phyloP scores from a whole-genome alignment of 164 flowering plant genomes.

The Tetracentron sinense region DNA sequence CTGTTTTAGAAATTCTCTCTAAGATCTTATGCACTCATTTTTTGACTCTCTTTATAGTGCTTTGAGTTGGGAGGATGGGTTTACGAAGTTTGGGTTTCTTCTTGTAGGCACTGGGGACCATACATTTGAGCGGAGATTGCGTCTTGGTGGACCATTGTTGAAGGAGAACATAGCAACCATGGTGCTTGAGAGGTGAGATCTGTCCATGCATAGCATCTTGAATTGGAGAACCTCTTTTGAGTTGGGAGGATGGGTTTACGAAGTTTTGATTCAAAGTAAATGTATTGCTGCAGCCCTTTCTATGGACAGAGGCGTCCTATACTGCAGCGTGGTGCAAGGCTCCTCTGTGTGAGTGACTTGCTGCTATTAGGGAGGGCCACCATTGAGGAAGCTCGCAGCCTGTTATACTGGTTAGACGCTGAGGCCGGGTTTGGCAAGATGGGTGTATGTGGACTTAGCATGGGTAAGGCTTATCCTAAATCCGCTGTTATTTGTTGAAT shows the following conservation, averaged over 20 bases:
- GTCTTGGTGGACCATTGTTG: conserved; percentile 90
- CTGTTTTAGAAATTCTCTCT: too few relatives aligned
- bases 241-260: neutral
- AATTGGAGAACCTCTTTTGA: neutral
- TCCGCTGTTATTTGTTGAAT: neutral
- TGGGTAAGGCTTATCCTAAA: conserved; percentile 55
- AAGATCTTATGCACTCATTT: too few relatives aligned
- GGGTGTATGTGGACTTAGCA: conserved; percentile 97
- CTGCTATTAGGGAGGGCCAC: conserved; percentile 86
- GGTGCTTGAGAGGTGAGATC: conserved; percentile 91
- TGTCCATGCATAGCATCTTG: neutral
- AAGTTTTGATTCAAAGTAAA: conserved; percentile 16
- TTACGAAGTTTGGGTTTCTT: neutral
- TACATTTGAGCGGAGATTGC: conserved; percentile 85
- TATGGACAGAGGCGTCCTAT: conserved; percentile 86
- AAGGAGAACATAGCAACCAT: conserved; percentile 95
- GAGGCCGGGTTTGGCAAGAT: conserved; percentile 87
- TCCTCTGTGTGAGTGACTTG: conserved; percentile 94
- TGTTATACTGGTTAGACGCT: conserved; percentile 76
- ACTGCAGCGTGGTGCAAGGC: conserved; percentile 83
- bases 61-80: neutral
- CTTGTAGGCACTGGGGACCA: conserved; percentile 92
- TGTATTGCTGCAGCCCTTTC: conserved; percentile 65
- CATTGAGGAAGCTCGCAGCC: conserved; percentile 88
- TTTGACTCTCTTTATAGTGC: too few relatives aligned